phyloP scores from a whole-genome alignment of 352 stramenopile species.

The Globisporangium okanoganense region DNA sequence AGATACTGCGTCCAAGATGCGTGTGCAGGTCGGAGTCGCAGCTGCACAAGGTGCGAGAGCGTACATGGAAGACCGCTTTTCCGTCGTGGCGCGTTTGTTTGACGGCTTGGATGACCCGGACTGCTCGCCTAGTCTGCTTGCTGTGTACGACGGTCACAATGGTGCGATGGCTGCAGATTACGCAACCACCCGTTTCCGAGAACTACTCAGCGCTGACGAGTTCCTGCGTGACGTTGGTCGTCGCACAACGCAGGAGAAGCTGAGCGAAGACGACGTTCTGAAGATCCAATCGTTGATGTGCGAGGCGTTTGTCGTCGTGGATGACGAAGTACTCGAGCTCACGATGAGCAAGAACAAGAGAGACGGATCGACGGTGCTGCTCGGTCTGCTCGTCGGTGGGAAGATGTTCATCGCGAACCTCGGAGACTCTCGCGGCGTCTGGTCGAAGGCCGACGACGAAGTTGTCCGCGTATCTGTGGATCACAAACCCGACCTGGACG shows the following conservation, averaged over 20 bases:
- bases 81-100: constrained; percentile 57
- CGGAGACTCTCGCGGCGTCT: constrained; percentile 69
- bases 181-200: constrained; percentile 50
- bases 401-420: constrained; percentile 80
- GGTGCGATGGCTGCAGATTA: constrained; percentile 66
- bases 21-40: constrained; percentile 45
- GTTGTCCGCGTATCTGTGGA: constrained; percentile 67
- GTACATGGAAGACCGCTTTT: constrained; percentile 83
- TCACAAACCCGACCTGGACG: constrained; percentile 71
- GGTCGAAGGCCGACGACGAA: constrained; percentile 31
- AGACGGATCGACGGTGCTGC: constrained; percentile 69
- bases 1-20: constrained; percentile 24
- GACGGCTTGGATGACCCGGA: constrained; percentile 36
- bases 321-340: constrained; percentile 67
- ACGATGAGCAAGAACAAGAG: constrained; percentile 68
- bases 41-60: constrained; percentile 55
- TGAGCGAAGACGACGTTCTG: constrained; percentile 46
- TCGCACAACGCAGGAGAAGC: constrained; percentile 22
- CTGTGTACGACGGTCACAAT: constrained; percentile 78
- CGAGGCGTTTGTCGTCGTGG: constrained; percentile 53
- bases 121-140: constrained; percentile 48
- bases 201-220: constrained; percentile 45
- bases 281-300: constrained; percentile 46
- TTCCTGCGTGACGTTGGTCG: constrained; percentile 45
- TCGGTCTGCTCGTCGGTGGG: constrained; percentile 61